Percentiles rank a stretch among this genome's conserved stretches.
phyloP scores from a whole-genome alignment of 2,329 filamentous ascomycete species.

The Ceratocystis albifundus region DNA sequence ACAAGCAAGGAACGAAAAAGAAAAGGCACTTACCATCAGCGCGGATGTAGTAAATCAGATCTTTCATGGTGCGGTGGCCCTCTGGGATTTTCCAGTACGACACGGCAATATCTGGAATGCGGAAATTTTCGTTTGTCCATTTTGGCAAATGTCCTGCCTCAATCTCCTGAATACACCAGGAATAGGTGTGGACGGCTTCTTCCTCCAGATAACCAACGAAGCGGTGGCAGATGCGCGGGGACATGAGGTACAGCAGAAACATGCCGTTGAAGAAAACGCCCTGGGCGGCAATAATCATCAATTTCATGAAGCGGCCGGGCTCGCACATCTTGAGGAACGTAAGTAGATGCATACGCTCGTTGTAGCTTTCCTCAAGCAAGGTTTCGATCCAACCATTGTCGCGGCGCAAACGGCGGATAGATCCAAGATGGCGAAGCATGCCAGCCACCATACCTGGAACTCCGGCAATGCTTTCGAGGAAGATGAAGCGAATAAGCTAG shows the following conservation, averaged over 20 bases:
- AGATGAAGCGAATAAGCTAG: conserved; percentile 69
- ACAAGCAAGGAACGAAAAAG: background rate
- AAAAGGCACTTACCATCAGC: conserved; percentile 42
- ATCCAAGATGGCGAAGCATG: conserved; percentile 81
- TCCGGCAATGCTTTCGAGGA: conserved; percentile 86
- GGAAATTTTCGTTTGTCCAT: conserved; percentile 59
- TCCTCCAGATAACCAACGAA: conserved; percentile 97
- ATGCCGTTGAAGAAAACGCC: conserved; percentile 94
- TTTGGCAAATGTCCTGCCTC: conserved; percentile 71
- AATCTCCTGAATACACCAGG: conserved; percentile 73
- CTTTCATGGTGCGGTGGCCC: conserved; percentile 66
- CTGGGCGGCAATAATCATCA: conserved; percentile 84
- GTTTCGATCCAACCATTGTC: conserved; percentile 98
- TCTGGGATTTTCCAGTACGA: conserved; percentile 92
- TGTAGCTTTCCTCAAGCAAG: conserved; percentile 78
- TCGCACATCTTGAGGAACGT: conserved; percentile 83
- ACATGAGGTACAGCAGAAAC: conserved; percentile 79
- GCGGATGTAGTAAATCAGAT: conserved; percentile 77
- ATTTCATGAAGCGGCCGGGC: conserved; percentile 71
- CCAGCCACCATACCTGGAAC: conserved; percentile 96
- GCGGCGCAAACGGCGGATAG: conserved; percentile 70
- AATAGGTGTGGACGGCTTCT: conserved; percentile 93
- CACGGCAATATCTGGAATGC: conserved; percentile 78
- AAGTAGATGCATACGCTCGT: conserved; percentile 85
- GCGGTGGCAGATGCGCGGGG: conserved; percentile 77